Evolutionary conservation across 176 grass and related monocot species (phyloP).

Genomic region (Oryza glumipatula): DNA sequence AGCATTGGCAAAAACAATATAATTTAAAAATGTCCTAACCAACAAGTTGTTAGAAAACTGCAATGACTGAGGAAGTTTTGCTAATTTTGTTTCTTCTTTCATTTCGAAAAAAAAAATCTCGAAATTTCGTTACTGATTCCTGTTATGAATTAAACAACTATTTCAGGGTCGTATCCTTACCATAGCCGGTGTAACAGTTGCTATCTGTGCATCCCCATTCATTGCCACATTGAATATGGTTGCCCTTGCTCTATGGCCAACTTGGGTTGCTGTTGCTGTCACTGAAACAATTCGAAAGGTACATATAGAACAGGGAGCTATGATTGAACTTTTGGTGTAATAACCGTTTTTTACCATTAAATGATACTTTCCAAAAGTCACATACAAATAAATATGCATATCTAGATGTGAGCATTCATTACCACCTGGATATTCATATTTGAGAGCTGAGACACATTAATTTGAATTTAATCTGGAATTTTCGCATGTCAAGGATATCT

Average conservation of each 20-base stretch:
- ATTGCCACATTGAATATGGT: slow-evolving; percentile 78
- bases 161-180: slow-evolving; percentile 87
- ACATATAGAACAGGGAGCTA: neutral
- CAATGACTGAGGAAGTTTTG: neutral
- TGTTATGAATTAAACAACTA: slow-evolving; percentile 35
- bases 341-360: neutral
- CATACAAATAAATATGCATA: slow-evolving; percentile 17
- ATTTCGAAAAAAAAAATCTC: neutral
- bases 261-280: slow-evolving; percentile 80
- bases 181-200: slow-evolving; percentile 78
- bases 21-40: neutral
- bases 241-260: slow-evolving; percentile 83
- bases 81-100: neutral
- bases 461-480: neutral
- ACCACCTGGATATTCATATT: neutral
- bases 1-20: slow-evolving; percentile 14
- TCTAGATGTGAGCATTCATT: neutral
- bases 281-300: slow-evolving; percentile 92
- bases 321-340: slow-evolving; percentile 5
- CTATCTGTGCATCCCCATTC: slow-evolving; percentile 82
- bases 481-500: neutral
- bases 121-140: neutral
- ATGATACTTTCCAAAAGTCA: neutral
- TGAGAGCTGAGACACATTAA: neutral
- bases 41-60: neutral